Conservation (phyloP, 306 rosid genomes). For the Gastrolobium bilobum region DNA sequence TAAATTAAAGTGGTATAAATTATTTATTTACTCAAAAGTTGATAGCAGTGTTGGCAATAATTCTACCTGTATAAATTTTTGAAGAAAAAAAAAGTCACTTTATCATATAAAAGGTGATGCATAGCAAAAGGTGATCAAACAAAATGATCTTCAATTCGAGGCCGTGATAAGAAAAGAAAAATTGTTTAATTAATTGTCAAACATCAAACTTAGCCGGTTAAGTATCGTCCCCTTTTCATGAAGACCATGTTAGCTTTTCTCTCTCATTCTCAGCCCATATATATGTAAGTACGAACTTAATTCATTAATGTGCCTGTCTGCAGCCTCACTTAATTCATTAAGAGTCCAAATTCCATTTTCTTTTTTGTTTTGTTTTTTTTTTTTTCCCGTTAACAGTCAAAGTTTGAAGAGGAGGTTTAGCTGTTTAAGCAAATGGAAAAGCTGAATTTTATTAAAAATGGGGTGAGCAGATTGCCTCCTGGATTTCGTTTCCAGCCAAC, state of each 20-base stretch:
- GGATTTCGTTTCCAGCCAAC: slow-evolving; percentile 98
- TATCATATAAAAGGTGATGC: slow-evolving; percentile 42
- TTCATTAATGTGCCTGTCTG: not conserved
- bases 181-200: slow-evolving; percentile 41
- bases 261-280: slow-evolving; percentile 37
- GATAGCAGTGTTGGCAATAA: not conserved
- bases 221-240: slow-evolving; percentile 42
- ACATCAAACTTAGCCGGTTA: slow-evolving; percentile 56
- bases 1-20: too few species aligned
- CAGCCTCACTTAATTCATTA: slow-evolving; percentile 1
- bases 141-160: slow-evolving; percentile 31
- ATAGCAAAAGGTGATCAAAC: slow-evolving; percentile 29
- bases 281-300: slow-evolving; percentile 33
- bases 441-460: slow-evolving; percentile 64
- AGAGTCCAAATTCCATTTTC: not conserved
- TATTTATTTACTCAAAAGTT: too few species aligned
- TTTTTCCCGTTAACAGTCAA: not conserved
- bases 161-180: slow-evolving; percentile 27
- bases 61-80: not conserved
- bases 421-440: slow-evolving; percentile 54
- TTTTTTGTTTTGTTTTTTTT: not conserved
- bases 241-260: slow-evolving; percentile 39
- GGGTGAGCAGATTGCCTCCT: slow-evolving; percentile 82
- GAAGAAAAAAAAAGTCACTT: not conserved
- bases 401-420: not conserved